Conservation (phyloP, 2,329 filamentous ascomycete genomes). For the Apiospora hydei region DNA sequence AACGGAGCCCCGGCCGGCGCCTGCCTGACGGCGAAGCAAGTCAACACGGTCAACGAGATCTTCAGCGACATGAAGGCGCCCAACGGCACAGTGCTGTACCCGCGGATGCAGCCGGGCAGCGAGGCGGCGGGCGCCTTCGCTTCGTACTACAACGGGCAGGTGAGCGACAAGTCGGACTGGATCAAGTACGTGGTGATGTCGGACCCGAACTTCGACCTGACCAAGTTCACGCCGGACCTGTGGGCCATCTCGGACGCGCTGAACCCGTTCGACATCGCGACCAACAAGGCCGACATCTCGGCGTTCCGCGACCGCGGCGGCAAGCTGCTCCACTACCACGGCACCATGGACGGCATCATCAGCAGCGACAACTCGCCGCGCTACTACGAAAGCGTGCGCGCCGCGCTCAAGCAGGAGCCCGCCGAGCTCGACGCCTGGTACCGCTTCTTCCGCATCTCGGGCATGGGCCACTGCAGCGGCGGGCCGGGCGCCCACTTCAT, state of each 20-base stretch:
- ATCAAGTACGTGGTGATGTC: slow-evolving; percentile 56
- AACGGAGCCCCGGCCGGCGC: background rate
- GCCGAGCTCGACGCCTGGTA: slow-evolving; percentile 51
- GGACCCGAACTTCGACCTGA: slow-evolving; percentile 43
- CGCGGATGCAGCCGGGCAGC: slow-evolving; percentile 57
- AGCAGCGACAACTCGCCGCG: slow-evolving; percentile 51
- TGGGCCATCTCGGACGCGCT: slow-evolving; percentile 16
- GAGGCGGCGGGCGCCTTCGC: slow-evolving; percentile 46
- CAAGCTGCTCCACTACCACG: slow-evolving; percentile 56
- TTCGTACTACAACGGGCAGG: slow-evolving; percentile 46
- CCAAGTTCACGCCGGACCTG: slow-evolving; percentile 16
- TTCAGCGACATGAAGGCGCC: slow-evolving; percentile 25
- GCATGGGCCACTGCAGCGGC: slow-evolving; percentile 48
- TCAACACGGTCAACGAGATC: slow-evolving; percentile 28
- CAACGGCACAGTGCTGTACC: slow-evolving; percentile 54
- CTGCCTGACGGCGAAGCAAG: slow-evolving; percentile 28
- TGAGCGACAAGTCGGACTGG: slow-evolving; percentile 54
- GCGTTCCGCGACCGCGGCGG: slow-evolving; percentile 46
- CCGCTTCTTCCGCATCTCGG: slow-evolving; percentile 59
- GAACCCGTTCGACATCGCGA: slow-evolving; percentile 24
- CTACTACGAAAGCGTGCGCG: slow-evolving; percentile 56
- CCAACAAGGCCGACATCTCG: slow-evolving; percentile 44
- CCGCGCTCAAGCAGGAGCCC: slow-evolving; percentile 47
- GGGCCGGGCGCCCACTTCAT: slow-evolving; percentile 14
- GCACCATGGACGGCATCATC: slow-evolving; percentile 52